Percentiles rank a stretch among this genome's conserved stretches.
Evolutionary conservation across 2,329 filamentous ascomycete species (phyloP).

Genomic region (Lojkania enalia): DNA sequence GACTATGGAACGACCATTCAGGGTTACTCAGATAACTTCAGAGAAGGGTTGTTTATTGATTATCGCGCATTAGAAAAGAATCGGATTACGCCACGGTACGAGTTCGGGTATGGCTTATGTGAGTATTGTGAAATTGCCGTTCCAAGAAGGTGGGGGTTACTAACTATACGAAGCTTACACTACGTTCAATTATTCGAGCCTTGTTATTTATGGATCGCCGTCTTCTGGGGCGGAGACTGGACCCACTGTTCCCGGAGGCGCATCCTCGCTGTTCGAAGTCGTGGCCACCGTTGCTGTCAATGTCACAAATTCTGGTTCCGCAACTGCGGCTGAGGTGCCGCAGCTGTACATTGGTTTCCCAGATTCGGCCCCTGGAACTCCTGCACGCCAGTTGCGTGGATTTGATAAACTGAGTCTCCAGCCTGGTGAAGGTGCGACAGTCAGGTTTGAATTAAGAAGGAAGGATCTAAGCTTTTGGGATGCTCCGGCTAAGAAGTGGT

Average conservation of each 20-base stretch:
- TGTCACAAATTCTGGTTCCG: constrained; percentile 69
- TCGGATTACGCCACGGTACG: constrained; percentile 69
- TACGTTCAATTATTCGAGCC: constrained; percentile 69
- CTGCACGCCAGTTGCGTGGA: constrained; percentile 66
- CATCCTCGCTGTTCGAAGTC: constrained; percentile 63
- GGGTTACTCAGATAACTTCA: constrained; percentile 57
- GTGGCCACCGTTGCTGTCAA: constrained; percentile 67
- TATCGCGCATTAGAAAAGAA: constrained; percentile 73
- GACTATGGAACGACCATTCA: constrained; percentile 62
- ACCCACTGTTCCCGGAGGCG: constrained; percentile 21
- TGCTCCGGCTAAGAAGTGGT: constrained; percentile 74
- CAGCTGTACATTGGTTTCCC: constrained; percentile 69
- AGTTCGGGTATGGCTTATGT: constrained; percentile 78
- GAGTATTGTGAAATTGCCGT: not conserved
- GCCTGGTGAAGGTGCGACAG: constrained; percentile 66
- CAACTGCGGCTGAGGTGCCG: constrained; percentile 68
- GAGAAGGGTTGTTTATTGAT: constrained; percentile 72
- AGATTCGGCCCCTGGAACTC: constrained; percentile 74
- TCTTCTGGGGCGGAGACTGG: constrained; percentile 63
- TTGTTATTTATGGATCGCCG: constrained; percentile 59
- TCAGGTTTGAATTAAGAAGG: constrained; percentile 68
- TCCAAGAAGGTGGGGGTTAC: not conserved
- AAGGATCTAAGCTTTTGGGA: constrained; percentile 90
- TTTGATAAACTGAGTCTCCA: constrained; percentile 76
- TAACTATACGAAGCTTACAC: constrained; percentile 59